Evolutionary conservation across 2,329 filamentous ascomycete species (phyloP).

Genomic region (Aureobasidium pullulans): DNA sequence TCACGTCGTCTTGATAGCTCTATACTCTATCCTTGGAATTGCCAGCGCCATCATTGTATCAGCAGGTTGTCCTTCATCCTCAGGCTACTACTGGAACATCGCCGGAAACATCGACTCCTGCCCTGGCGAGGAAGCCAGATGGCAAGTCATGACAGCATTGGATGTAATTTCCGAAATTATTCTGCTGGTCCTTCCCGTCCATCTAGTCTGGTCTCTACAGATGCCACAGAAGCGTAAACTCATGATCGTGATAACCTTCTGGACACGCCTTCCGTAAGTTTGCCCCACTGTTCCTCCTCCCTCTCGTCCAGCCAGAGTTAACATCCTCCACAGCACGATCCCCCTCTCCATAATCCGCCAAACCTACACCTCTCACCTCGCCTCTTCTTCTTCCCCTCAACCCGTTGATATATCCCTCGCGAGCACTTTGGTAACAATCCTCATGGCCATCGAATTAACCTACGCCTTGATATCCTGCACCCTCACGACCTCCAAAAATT

Average conservation of each 20-base stretch:
- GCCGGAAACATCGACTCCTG: conserved; percentile 20
- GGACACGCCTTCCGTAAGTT: conserved; percentile 30
- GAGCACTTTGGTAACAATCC: conserved; percentile 28
- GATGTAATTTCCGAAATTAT: conserved; percentile 31
- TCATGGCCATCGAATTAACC: conserved; percentile 32
- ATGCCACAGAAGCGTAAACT: conserved; percentile 29
- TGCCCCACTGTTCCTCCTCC: no score
- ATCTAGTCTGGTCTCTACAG: conserved; percentile 32
- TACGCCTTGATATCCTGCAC: conserved; percentile 36
- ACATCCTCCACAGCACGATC: no score
- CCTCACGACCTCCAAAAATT: conserved; percentile 35
- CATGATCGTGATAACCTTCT: conserved; percentile 32
- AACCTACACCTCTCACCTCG: conserved; percentile 26
- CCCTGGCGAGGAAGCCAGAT: conserved; percentile 25
- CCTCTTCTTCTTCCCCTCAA: conserved; percentile 13
- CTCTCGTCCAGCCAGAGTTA: no score
- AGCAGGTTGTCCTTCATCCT: conserved; percentile 21
- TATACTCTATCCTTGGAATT: conserved; percentile 22
- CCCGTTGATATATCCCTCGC: conserved; percentile 26
- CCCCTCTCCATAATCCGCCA: conserved; percentile 29
- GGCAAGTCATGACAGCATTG: conserved; percentile 33
- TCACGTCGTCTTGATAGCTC: conserved; percentile 20
- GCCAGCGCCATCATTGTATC: conserved; percentile 24
- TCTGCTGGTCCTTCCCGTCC: conserved; percentile 26
- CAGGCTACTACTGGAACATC: conserved; percentile 22